Percentiles rank a stretch among this genome's conserved stretches.
Evolutionary conservation across 768 basidiomycete species (phyloP).

Genomic region (Leccinum disarticulatum): DNA sequence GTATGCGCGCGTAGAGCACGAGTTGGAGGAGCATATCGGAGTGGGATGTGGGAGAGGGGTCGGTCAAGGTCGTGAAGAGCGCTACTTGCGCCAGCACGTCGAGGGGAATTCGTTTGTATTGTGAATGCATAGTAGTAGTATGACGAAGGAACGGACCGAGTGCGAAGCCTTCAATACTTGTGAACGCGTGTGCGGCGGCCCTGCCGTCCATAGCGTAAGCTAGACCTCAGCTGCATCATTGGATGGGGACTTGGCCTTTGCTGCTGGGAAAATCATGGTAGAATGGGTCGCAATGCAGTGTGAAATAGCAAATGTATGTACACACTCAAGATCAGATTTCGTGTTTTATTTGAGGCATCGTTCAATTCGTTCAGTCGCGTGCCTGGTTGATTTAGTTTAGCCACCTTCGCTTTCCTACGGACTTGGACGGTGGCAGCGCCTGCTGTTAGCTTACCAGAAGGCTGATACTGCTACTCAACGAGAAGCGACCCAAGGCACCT

Average conservation of each 20-base stretch:
- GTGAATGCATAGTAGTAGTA: constrained; percentile 45
- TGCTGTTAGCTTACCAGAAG: constrained; percentile 15
- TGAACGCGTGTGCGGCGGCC: constrained; percentile 23
- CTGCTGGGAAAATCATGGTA: constrained; percentile 38
- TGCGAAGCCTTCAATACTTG: constrained; percentile 25
- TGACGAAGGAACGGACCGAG: constrained; percentile 16
- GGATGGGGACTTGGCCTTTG: constrained; percentile 32
- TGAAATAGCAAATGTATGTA: constrained; percentile 29
- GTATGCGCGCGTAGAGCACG: constrained; percentile 29
- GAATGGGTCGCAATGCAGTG: constrained; percentile 29
- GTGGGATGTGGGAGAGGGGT: constrained; percentile 37
- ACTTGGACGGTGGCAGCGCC: constrained; percentile 22
- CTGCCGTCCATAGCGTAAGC: constrained; percentile 3
- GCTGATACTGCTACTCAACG: constrained; percentile 23
- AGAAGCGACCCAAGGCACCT: constrained; percentile 18
- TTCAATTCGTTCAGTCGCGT: constrained; percentile 22
- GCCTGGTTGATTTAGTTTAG: constrained; percentile 38
- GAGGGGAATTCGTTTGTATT: constrained; percentile 48
- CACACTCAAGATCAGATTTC: constrained; percentile 36
- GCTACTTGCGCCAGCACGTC: constrained; percentile 61
- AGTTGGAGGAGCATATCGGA: constrained; percentile 45
- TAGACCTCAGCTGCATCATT: constrained; percentile 30
- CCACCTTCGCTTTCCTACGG: constrained; percentile 32
- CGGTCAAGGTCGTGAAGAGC: constrained; percentile 36
- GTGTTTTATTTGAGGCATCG: constrained; percentile 29